Evolutionary conservation across 2,329 filamentous ascomycete genomes (phyloP), one percentile per base, ranked within the genome.

Genomic region (Curvularia sp.): DNA sequence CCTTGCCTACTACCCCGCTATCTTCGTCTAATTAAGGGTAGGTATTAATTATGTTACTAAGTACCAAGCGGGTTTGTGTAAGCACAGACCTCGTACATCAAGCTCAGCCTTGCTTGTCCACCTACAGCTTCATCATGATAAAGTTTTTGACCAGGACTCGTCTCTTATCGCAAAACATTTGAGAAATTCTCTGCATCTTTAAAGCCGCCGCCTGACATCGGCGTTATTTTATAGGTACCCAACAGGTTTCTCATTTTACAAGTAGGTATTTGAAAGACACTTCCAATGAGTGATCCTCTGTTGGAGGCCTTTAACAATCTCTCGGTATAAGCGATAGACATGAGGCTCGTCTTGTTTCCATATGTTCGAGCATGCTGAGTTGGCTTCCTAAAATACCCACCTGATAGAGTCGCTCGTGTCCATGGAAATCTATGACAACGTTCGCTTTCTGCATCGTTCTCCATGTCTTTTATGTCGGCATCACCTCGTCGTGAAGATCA

Each of bases 1-100:
- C 49, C 24, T 38, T 24, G 38, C 33, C 38, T 26, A 38, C 33
- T 48, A 38, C 28, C 50, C 50, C 30, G 41, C 50, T 44, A 44
- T 44, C 33, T 41, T n/a, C 26, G 24, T 20, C 22, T 39, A 50
- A n/a, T n/a, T 15, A n/a, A n/a, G 33, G 5, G 33, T 24, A 24
- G 4, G 22, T 24, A 24, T 24, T 18, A 9, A 3, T 8, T n/a
- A 15, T 35, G 13, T 6, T 35, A 15, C 20, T 5, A 8, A 28
- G 26, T 24, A 24, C 26, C 26, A 8, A 22, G 39, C 22, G 9
- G 12, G 8, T 18, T 18, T 8, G 15, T 38, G 35, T 38, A 4
- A 38, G 35, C 35, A 38, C 35, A 38, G 15, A 38, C 15, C 35
- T 3, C 35, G 8, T 38, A 38, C n/a, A 38, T 9, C 7, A 5